Evolutionary conservation across 176 grass and related monocot genomes (phyloP).

Genomic region (Tillandsia leiboldiana): DNA sequence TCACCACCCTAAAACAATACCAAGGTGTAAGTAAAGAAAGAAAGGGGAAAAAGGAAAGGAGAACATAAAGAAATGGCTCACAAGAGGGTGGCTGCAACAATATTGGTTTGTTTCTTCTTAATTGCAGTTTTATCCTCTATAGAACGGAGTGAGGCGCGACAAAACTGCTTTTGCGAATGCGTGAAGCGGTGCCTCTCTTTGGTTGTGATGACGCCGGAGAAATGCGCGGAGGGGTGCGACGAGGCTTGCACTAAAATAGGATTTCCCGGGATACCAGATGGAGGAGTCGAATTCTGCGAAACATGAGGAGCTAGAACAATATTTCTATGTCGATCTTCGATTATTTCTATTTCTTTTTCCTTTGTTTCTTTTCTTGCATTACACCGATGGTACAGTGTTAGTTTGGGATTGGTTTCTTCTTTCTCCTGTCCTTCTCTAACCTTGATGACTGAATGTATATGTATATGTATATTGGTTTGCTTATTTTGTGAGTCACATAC

Average conservation of each 20-base stretch:
- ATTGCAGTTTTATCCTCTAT: background rate
- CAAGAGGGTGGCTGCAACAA: background rate
- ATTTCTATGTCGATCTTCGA: background rate
- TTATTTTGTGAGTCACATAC: too few species aligned
- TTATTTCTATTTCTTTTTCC: too few species aligned
- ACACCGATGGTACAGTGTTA: too few species aligned
- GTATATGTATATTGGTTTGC: too few species aligned
- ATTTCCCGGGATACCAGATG: slow-evolving; percentile 1
- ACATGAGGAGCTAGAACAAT: background rate
- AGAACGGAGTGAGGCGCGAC: slow-evolving; percentile 6
- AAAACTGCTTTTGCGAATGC: slow-evolving; percentile 21
- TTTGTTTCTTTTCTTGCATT: too few species aligned
- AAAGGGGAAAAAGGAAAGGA: background rate
- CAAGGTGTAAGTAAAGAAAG: background rate
- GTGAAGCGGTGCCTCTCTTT: slow-evolving; percentile 13
- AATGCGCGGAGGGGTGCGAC: slow-evolving; percentile 5
- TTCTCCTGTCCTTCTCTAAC: too few species aligned
- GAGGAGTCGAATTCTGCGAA: slow-evolving; percentile 7
- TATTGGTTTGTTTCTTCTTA: background rate
- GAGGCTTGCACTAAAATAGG: slow-evolving; percentile 1
- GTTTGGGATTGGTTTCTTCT: too few species aligned
- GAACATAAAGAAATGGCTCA: background rate
- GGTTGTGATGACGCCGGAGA: background rate
- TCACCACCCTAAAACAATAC: background rate
- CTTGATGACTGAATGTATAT: too few species aligned